Base-by-base conservation (phyloP, 768 basidiomycete species). In the Collybia sp. region DNA sequence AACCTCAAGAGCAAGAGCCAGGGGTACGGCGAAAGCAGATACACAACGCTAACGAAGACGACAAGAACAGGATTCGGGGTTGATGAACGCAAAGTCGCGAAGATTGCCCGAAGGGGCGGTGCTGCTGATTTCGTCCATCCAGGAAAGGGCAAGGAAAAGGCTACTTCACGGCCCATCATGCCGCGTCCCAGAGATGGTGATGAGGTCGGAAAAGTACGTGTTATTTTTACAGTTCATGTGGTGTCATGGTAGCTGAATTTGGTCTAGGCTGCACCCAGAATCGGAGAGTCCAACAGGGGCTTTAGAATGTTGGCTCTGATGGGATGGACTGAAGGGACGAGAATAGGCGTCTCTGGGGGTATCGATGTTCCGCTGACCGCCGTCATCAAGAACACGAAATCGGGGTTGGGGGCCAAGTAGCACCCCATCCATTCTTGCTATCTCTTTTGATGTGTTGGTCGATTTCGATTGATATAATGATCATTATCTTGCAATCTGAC, bases 311-410 rank as follows among this genome's bases (percentile, higher is more conserved):
- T 97, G 51, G 81, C 84, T 12, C 71, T 77, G 49, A 96, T 97
- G 94, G 94, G 94, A 35, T 95, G 93, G 93, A 61, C 78, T 2
- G 88, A 92, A 55, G 93, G 93, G 0, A 74, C 80, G 35, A 69
- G 76, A 11, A 93, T 95, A 54, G 93, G 93, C 0, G 57, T 65
- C 5, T 68, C 73, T 6, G 77, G 67, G 30, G 90, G 90, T 0
- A 63, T 95, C 45, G 82, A 85, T 18, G 80, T 66, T 5, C 93
- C 93, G 30, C 67, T 96, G 44, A 81, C 81, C 0, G 93, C 90
- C 11, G 77, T 92, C 42, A 85, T 94, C 62, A 96, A 94, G 67
- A 80, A 78, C 49, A 83, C 90, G 13, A 94, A 90, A 65, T 70
- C 85, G 11, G 93, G 93, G 0, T 65, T 96, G 45, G 93, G 93